Evolutionary conservation across 176 grass and related monocot species (phyloP).

Genomic region (Triticum turgidum): DNA sequence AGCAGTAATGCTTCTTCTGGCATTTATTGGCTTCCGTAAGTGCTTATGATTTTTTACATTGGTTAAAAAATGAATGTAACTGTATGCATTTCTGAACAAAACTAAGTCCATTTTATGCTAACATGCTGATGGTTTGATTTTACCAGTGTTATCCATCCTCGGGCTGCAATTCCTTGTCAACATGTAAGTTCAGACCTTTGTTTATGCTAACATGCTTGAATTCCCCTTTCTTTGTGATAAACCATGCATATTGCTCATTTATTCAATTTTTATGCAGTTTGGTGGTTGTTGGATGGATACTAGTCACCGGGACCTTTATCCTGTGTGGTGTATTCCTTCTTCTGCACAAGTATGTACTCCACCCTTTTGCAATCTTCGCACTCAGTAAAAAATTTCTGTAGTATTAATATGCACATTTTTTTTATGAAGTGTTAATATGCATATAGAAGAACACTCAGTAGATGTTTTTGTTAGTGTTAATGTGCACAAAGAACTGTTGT

Average conservation of each 20-base stretch:
- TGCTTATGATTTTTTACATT: background rate
- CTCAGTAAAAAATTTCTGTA: background rate
- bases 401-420: background rate
- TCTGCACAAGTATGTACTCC: slow-evolving; percentile 77
- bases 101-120: slow-evolving; percentile 23
- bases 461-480: too few relatives aligned
- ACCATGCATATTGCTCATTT: background rate
- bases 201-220: slow-evolving; percentile 19
- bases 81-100: background rate
- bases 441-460: too few relatives aligned
- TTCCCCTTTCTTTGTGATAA: background rate
- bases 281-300: slow-evolving; percentile 86
- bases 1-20: slow-evolving; percentile 81
- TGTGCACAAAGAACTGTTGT: background rate
- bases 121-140: slow-evolving; percentile 38
- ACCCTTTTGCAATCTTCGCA: background rate
- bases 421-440: too few relatives aligned
- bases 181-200: slow-evolving; percentile 56
- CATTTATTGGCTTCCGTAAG: slow-evolving; percentile 94
- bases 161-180: slow-evolving; percentile 76
- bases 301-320: slow-evolving; percentile 90
- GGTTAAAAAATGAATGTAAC: background rate
- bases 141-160: slow-evolving; percentile 75
- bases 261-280: slow-evolving; percentile 53
- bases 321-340: slow-evolving; percentile 89